These are phyloP conservation scores for Epichloe scottii DNA, from an alignment of 2,329 filamentous ascomycete genomes.

Conservation along the genomic window DNA sequence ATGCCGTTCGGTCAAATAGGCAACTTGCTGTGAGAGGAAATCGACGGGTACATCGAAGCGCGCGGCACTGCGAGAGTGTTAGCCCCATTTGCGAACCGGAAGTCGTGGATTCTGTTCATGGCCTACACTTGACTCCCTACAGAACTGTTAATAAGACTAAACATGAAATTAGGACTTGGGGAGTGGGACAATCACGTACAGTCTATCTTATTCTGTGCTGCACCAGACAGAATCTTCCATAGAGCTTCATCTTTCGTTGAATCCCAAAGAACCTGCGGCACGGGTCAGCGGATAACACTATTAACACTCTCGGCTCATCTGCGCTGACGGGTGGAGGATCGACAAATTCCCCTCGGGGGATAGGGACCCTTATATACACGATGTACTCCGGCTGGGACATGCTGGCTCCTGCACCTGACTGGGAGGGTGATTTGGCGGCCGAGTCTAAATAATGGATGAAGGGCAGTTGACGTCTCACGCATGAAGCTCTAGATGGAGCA, in stretches of 20 bases:
- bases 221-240: constrained; percentile 80
- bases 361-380: constrained; percentile 81
- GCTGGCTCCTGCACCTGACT: not conserved
- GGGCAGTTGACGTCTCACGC: not conserved
- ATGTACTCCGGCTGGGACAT: constrained; percentile 51
- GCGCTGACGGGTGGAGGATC: constrained; percentile 72
- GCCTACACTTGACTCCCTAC: constrained; percentile 64
- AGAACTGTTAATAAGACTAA: constrained; percentile 9
- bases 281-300: constrained; percentile 1
- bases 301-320: not conserved
- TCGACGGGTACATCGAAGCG: constrained; percentile 75
- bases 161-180: not conserved
- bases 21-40: constrained; percentile 85
- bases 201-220: constrained; percentile 72
- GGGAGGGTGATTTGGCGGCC: not conserved
- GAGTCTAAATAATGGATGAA: not conserved
- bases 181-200: constrained; percentile 42
- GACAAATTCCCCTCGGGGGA: constrained; percentile 73
- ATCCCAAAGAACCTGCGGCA: constrained; percentile 69
- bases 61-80: constrained; percentile 41
- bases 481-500: not conserved
- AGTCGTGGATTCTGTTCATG: not conserved
- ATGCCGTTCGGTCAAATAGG: constrained; percentile 86
- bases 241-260: constrained; percentile 72
- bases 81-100: constrained; percentile 9